Conservation (phyloP, 2,329 filamentous ascomycete genomes). For the Lachnellula willkommii region DNA sequence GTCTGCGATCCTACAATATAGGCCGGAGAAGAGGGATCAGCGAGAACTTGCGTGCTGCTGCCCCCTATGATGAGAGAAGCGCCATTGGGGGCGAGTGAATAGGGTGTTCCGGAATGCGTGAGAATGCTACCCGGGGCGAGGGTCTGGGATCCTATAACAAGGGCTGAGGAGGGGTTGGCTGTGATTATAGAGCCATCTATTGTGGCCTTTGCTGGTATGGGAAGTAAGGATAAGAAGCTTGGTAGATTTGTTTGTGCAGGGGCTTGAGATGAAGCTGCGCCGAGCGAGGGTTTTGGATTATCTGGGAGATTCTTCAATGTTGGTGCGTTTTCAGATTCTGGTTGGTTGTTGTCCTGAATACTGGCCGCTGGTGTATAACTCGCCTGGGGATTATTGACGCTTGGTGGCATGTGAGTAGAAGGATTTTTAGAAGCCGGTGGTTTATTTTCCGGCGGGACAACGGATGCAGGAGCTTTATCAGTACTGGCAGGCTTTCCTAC, state of each 20-base stretch:
- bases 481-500: not conserved
- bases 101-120: not conserved
- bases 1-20: conserved; percentile 1
- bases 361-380: not conserved
- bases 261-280: not conserved
- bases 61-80: not conserved
- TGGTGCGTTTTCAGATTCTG: too few species aligned
- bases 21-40: not conserved
- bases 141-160: not conserved
- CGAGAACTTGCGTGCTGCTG: not conserved
- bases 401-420: too few species aligned
- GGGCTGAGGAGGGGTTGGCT: conserved; percentile 1
- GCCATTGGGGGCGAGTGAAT: conserved; percentile 1
- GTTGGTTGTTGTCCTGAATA: not conserved
- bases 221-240: not conserved
- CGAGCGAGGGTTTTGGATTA: not conserved
- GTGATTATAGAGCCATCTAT: not conserved
- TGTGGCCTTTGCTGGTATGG: not conserved
- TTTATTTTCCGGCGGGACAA: not conserved
- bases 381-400: too few species aligned
- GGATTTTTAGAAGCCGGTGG: not conserved
- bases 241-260: not conserved
- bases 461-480: not conserved
- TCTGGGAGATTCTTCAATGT: not conserved
- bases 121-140: not conserved